Base-by-base conservation (phyloP, 768 basidiomycete genomes). In the Cystobasidium onofrii region DNA sequence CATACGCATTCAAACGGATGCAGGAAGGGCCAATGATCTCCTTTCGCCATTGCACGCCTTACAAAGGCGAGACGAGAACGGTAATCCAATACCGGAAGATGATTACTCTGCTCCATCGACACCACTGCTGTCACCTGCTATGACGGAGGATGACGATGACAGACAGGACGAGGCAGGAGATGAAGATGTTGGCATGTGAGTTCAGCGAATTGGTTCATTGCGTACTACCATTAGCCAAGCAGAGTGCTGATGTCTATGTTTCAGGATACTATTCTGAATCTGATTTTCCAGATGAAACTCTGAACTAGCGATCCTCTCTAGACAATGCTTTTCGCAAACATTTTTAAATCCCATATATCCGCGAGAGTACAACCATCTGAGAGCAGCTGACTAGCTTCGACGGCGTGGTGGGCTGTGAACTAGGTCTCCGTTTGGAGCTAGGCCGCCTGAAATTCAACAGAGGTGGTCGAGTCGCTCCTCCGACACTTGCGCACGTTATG, bases 151-250 rank as follows among this genome's bases (percentile, higher is more conserved):
- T 6, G 66, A 69, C 27, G 50, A 69, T 44, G 66, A 69, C 54
- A 50, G 66, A 25, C 39, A 69, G 31, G 44, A 44, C 43, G 64
- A 69, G 27, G 66, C 25, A 2, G 66, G 23, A 3, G 66, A 69
- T 29, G 66, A 52, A 9, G 66, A 69, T 4, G 66, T 69, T 34
- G 66, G 66, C 6, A 69, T 69, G 66, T 69, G 36, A 69, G 66
- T 69, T 7, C 10, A 20, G 3, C 18, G 46, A 17, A 50, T 50
- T 20, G 46, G 15, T 12, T 50, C 46, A 50, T n/a, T 50, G 46
- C 39, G 39, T 39, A 39, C 39, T 39, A 39, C 6, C 39, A 39
- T 39, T 39, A n/a, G n/a, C n/a, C n/a, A n/a, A n/a, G n/a, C n/a
- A n/a, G n/a, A n/a, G n/a, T n/a, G n/a, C 39, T 39, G 39, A n/a